These are phyloP conservation scores for Datisca glomerata DNA, from an alignment of 306 rosid species.

Conservation along the genomic window DNA sequence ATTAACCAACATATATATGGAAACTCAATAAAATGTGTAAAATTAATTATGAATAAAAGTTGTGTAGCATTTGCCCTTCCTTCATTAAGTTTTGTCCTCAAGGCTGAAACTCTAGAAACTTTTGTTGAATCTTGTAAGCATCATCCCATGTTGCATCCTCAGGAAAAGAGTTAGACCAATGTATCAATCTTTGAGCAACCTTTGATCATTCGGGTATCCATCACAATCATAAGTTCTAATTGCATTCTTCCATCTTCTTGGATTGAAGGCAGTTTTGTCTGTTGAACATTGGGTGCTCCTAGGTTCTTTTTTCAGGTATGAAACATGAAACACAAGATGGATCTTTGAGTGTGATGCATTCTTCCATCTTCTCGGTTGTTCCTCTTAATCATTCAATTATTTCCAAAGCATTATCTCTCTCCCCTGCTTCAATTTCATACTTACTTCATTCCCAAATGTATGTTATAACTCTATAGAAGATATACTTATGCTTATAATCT, in stretches of 20 bases:
- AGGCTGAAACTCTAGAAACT: conserved; percentile 2
- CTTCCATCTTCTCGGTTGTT: too few relatives aligned
- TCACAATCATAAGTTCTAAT: not conserved
- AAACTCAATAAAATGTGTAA: too few relatives aligned
- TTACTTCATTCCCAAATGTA: too few relatives aligned
- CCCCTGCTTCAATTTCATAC: too few relatives aligned
- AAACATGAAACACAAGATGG: not conserved
- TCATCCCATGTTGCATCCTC: conserved; percentile 2
- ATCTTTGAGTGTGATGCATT: not conserved
- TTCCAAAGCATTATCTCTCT: too few relatives aligned
- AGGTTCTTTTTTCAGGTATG: conserved; percentile 3
- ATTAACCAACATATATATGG: too few relatives aligned
- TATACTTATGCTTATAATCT: too few relatives aligned
- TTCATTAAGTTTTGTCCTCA: conserved; percentile 2
- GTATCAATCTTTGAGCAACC: not conserved
- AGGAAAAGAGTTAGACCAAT: not conserved
- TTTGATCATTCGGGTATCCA: not conserved
- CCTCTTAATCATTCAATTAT: too few relatives aligned
- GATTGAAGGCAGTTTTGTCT: not conserved
- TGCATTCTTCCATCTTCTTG: not conserved
- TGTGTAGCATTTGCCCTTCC: not conserved
- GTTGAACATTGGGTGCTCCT: not conserved
- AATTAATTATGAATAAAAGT: too few relatives aligned
- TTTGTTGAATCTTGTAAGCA: not conserved
- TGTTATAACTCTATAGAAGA: too few relatives aligned